Percentiles rank a stretch among this genome's conserved stretches.
These are phyloP conservation scores for Macaranga tanarius DNA, from an alignment of 441 rosid species.

Conservation along the genomic window DNA sequence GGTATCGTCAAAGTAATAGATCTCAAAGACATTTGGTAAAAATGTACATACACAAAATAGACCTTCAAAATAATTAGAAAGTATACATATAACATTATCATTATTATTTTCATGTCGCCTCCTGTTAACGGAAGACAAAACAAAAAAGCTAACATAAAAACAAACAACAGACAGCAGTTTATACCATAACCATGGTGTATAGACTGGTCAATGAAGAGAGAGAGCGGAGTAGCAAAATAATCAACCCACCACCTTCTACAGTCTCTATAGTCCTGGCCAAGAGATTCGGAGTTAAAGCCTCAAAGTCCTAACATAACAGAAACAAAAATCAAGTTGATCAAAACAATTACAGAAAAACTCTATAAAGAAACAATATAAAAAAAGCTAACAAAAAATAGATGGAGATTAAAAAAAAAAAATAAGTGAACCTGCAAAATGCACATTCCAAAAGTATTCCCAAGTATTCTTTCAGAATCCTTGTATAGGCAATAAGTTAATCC, in stretches of 20 bases:
- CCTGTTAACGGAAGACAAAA: not conserved
- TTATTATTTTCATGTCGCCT: not conserved
- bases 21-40: not conserved
- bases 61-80: not conserved
- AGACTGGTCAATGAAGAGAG: constrained; percentile 83
- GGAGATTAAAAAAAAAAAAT: not conserved
- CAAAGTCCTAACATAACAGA: constrained; percentile 70
- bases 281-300: constrained; percentile 95
- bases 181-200: constrained; percentile 97
- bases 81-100: not conserved
- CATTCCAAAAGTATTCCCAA: constrained; percentile 97
- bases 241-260: constrained; percentile 97
- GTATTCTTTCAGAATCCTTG: constrained; percentile 82
- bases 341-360: not conserved
- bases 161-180: constrained; percentile 16
- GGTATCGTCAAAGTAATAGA: not conserved
- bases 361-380: constrained; percentile 16
- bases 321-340: constrained; percentile 8
- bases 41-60: not conserved
- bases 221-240: constrained; percentile 76
- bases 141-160: not conserved
- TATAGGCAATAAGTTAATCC: constrained; percentile 83
- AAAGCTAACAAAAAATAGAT: not conserved
- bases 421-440: constrained; percentile 76
- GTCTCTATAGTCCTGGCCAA: constrained; percentile 97